These are phyloP conservation scores for Kwoniella shandongensis DNA, from an alignment of 768 basidiomycete species.

Conservation along the genomic window DNA sequence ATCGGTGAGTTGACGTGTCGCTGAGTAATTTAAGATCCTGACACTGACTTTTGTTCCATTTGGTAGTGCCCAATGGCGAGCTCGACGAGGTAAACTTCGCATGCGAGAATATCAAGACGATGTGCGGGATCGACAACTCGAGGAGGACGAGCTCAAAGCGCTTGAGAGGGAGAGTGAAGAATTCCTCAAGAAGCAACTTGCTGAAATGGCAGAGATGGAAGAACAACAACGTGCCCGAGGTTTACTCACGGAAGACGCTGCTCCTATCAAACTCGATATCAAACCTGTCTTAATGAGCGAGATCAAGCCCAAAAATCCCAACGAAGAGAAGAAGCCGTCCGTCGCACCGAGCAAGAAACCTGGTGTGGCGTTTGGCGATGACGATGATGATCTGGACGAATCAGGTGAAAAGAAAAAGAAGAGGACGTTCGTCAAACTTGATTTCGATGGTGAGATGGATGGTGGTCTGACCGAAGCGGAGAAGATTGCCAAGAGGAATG, in stretches of 20 bases:
- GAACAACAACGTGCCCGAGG: constrained; percentile 89
- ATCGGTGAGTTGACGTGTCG: constrained; percentile 63
- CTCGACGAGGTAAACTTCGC: constrained; percentile 68
- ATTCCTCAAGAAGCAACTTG: constrained; percentile 91
- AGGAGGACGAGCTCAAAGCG: constrained; percentile 83
- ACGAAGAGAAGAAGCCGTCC: constrained; percentile 53
- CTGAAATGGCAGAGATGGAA: constrained; percentile 87
- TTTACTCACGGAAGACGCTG: constrained; percentile 84
- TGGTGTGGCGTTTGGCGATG: constrained; percentile 65
- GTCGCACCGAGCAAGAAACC: constrained; percentile 26
- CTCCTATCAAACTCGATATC: constrained; percentile 82
- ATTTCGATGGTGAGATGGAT: constrained; percentile 52
- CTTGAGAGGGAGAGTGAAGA: constrained; percentile 86
- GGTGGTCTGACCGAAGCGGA: constrained; percentile 59
- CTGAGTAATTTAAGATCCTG: neutral
- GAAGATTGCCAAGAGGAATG: constrained; percentile 72
- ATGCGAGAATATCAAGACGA: constrained; percentile 76
- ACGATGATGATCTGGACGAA: constrained; percentile 88
- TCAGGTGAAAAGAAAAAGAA: constrained; percentile 72
- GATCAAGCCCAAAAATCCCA: constrained; percentile 58
- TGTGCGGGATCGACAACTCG: constrained; percentile 74
- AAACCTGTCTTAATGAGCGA: constrained; percentile 57
- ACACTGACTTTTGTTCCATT: constrained; percentile 1
- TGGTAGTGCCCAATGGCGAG: constrained; percentile 83
- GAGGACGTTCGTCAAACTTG: constrained; percentile 82